phyloP scores from a whole-genome alignment of 129 eudicot genomes.

The Artemisia tridentata region DNA sequence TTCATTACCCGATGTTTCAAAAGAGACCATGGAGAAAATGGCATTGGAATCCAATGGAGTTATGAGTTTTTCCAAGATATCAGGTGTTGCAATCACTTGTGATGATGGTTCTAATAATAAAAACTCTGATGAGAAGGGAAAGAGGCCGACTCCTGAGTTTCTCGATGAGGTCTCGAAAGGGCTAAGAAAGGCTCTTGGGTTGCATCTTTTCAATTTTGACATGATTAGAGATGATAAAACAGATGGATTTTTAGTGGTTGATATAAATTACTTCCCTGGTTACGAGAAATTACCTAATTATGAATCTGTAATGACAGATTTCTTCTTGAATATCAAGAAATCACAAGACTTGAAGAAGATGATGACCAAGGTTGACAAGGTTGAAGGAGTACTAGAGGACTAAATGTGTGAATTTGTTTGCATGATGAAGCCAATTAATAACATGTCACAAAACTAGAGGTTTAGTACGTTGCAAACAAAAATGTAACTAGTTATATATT shows the following conservation, averaged over 20 bases:
- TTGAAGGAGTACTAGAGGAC: background rate
- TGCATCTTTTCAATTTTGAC: constrained; percentile 68
- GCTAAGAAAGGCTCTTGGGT: constrained; percentile 36
- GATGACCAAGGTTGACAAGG: background rate
- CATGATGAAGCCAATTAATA: background rate
- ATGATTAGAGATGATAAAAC: constrained; percentile 51
- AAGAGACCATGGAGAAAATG: constrained; percentile 24
- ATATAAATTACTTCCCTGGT: constrained; percentile 80
- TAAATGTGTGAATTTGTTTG: background rate
- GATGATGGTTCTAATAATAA: background rate
- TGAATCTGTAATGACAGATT: constrained; percentile 55
- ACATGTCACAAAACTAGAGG: background rate
- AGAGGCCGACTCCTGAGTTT: constrained; percentile 48
- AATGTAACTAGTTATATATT: no score
- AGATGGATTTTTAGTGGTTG: constrained; percentile 63
- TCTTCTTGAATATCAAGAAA: constrained; percentile 42
- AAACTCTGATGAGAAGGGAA: constrained; percentile 9
- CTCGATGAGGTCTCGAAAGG: constrained; percentile 49
- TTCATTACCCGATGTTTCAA: constrained; percentile 63
- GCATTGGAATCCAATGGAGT: constrained; percentile 32
- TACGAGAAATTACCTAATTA: constrained; percentile 61
- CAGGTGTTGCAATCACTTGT: constrained; percentile 32
- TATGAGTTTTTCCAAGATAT: constrained; percentile 41
- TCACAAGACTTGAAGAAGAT: constrained; percentile 24
- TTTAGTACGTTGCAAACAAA: no score